Evolutionary conservation across 1,139 yeast species (phyloP).

Genomic region (Zygosaccharomyces pseudobailii): DNA sequence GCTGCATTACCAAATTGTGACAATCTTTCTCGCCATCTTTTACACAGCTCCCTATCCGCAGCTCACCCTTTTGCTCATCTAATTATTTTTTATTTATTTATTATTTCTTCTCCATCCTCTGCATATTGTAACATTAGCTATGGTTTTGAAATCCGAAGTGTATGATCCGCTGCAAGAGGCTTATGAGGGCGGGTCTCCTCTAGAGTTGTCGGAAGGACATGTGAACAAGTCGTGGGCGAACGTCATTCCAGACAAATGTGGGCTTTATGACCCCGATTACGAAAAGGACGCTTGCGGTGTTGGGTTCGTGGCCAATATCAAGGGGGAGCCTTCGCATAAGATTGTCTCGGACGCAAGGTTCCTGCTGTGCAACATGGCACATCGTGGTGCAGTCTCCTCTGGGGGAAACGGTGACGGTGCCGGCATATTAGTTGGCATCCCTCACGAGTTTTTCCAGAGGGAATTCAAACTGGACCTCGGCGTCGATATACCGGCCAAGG

Average conservation of each 20-base stretch:
- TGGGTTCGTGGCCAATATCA: constrained; percentile 92
- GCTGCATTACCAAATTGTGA: background rate
- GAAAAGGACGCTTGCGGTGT: constrained; percentile 99
- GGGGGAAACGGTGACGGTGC: constrained; percentile 99
- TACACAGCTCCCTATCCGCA: background rate
- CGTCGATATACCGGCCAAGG: constrained; percentile 61
- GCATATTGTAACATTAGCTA: constrained; percentile 4
- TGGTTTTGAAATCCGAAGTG: constrained; percentile 22
- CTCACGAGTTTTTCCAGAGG: constrained; percentile 78
- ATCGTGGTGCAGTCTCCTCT: constrained; percentile 94
- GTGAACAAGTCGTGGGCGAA: constrained; percentile 85
- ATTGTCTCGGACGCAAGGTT: constrained; percentile 87
- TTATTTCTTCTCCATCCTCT: background rate
- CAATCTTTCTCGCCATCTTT: background rate
- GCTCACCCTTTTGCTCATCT: background rate
- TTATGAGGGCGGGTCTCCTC: constrained; percentile 29
- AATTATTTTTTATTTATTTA: constrained; percentile 1
- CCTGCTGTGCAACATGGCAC: constrained; percentile 94
- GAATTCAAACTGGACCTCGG: constrained; percentile 57
- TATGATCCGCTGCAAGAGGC: constrained; percentile 31
- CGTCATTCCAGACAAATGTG: constrained; percentile 79
- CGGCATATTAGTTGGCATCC: constrained; percentile 89
- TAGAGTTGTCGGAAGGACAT: constrained; percentile 55
- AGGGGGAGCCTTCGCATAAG: constrained; percentile 83
- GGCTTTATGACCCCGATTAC: constrained; percentile 86